phyloP scores from a whole-genome alignment of 306 rosid genomes.

The Medicago lupulina region DNA sequence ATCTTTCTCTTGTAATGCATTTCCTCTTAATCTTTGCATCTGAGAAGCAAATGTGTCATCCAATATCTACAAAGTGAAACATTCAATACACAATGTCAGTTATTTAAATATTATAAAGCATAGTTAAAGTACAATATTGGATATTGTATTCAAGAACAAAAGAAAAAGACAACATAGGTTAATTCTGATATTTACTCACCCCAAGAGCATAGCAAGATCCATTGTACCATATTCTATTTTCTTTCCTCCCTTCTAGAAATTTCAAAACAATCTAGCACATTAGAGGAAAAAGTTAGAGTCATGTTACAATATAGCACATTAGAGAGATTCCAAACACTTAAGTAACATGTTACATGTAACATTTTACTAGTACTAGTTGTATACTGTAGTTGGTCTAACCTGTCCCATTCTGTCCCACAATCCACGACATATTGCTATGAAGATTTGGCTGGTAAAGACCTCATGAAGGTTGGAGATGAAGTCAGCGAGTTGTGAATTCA shows the following conservation, averaged over 20 bases:
- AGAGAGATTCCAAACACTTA: background rate
- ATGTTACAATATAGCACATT: slow-evolving; percentile 57
- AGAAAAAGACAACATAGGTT: background rate
- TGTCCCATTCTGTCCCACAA: slow-evolving; percentile 97
- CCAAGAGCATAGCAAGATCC: slow-evolving; percentile 97
- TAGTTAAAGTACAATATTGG: background rate
- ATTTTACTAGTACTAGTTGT: slow-evolving; percentile 4
- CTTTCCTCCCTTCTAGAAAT: slow-evolving; percentile 95
- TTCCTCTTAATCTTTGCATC: slow-evolving; percentile 89
- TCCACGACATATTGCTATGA: slow-evolving; percentile 82
- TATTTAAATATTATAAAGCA: background rate
- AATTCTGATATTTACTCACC: slow-evolving; percentile 53
- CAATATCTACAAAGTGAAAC: slow-evolving; percentile 65
- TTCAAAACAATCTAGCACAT: slow-evolving; percentile 70
- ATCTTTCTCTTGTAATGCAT: slow-evolving; percentile 89
- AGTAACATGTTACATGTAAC: background rate
- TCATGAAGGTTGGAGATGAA: slow-evolving; percentile 88
- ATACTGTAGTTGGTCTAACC: slow-evolving; percentile 51
- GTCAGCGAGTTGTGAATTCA: slow-evolving; percentile 78
- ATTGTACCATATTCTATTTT: slow-evolving; percentile 86
- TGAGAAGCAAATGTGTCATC: slow-evolving; percentile 97
- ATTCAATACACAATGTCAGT: slow-evolving; percentile 19
- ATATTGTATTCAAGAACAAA: background rate
- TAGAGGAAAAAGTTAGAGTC: slow-evolving; percentile 26
- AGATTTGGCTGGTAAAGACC: slow-evolving; percentile 81